A percentile compares a stretch with the other conserved stretches of the same genome.
Evolutionary conservation across 176 grass and related monocot species (phyloP).

Genomic region (Urochloa ruziziensis): DNA sequence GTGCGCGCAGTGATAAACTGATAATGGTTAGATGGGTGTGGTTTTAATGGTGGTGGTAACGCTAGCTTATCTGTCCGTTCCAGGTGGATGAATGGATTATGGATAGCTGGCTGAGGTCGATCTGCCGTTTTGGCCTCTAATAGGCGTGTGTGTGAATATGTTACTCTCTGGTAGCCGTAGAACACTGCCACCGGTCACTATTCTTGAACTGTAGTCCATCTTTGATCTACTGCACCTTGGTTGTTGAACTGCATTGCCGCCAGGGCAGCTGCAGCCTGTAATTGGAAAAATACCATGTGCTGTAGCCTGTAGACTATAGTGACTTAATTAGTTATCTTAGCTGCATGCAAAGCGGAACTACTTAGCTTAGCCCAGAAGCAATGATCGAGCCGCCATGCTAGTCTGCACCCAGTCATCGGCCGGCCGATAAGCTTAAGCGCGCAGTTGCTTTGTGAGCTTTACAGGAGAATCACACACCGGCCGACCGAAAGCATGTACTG

Average conservation of each 20-base stretch:
- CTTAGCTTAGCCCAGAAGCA: not conserved
- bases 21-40: not conserved
- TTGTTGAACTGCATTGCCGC: not conserved
- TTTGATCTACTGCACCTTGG: too few species aligned
- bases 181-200: not conserved
- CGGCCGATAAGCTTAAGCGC: not conserved
- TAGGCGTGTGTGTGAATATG: not conserved
- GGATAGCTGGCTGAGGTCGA: not conserved
- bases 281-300: not conserved
- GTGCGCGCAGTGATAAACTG: not conserved
- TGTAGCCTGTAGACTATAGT: not conserved
- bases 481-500: not conserved
- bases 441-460: not conserved
- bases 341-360: not conserved
- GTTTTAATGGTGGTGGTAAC: not conserved
- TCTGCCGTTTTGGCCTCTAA: not conserved
- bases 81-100: not conserved
- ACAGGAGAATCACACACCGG: not conserved
- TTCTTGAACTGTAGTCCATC: not conserved
- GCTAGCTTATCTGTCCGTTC: not conserved
- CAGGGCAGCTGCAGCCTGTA: constrained; percentile 1
- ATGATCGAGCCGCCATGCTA: not conserved
- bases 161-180: not conserved
- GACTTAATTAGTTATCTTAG: not conserved
- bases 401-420: not conserved